A percentile compares a stretch with the other conserved stretches of the same genome.
Evolutionary conservation across 2,329 filamentous ascomycete species (phyloP).

Genomic region (Fusarium albosuccineum): DNA sequence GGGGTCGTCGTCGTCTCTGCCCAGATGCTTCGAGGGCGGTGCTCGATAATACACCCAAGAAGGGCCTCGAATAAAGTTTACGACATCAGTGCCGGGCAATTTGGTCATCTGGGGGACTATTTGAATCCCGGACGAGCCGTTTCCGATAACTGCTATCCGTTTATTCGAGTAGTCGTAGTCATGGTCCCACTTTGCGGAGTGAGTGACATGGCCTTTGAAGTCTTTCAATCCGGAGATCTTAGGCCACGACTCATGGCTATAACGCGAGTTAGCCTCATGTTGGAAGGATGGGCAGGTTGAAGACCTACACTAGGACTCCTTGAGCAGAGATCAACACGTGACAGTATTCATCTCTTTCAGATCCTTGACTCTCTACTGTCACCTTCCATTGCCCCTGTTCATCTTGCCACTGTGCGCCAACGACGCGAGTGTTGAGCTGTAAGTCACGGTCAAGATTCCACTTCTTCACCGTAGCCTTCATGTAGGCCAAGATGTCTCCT

Average conservation of each 20-base stretch:
- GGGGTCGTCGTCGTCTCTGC: conserved; percentile 46
- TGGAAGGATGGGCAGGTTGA: background rate
- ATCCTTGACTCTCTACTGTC: conserved; percentile 30
- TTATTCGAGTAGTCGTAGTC: conserved; percentile 38
- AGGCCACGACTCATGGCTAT: conserved; percentile 41
- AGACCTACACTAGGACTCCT: conserved; percentile 40
- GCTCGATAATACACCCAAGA: conserved; percentile 54
- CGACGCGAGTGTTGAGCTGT: conserved; percentile 50
- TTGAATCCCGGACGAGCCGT: conserved; percentile 39
- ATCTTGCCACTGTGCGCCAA: conserved; percentile 38
- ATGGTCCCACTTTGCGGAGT: conserved; percentile 40
- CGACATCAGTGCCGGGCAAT: conserved; percentile 47
- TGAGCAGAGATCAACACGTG: conserved; percentile 40
- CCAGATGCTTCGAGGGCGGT: conserved; percentile 48
- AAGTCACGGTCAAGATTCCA: conserved; percentile 56
- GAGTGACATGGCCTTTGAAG: conserved; percentile 38
- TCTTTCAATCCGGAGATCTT: conserved; percentile 35
- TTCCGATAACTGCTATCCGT: conserved; percentile 40
- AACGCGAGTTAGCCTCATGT: background rate
- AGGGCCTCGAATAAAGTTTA: conserved; percentile 51
- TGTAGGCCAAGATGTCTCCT: conserved; percentile 67
- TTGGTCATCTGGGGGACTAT: conserved; percentile 44
- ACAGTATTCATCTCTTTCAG: conserved; percentile 36
- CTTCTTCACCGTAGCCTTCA: conserved; percentile 61
- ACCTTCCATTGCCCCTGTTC: conserved; percentile 40